A percentile compares a stretch with the other conserved stretches of the same genome.
phyloP scores from a whole-genome alignment of 2,329 filamentous ascomycete species.

The Aplosporella prunicola region DNA sequence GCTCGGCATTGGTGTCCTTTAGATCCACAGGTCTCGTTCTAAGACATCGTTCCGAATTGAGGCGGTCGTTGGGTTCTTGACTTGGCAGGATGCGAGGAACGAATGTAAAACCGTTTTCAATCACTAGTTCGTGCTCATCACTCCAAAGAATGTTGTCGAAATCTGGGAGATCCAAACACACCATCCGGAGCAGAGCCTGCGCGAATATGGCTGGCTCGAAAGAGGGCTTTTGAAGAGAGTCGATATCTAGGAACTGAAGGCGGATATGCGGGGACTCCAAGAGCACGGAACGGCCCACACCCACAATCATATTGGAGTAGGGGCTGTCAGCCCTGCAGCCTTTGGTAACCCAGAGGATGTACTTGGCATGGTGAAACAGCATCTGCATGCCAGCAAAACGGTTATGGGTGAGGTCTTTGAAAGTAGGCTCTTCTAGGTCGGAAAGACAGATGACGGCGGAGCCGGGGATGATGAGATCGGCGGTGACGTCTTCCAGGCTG shows the following conservation, averaged over 20 bases:
- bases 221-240: neutral
- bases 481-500: neutral
- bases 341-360: conserved; percentile 1
- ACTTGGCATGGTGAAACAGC: neutral
- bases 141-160: conserved; percentile 2
- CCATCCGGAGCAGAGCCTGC: conserved; percentile 1
- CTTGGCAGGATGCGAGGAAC: conserved; percentile 1
- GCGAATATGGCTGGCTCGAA: neutral
- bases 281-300: conserved; percentile 14
- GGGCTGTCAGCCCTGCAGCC: conserved; percentile 1
- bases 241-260: conserved; percentile 17
- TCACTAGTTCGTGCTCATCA: neutral
- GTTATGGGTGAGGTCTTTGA: neutral
- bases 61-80: neutral
- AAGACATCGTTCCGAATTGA: neutral
- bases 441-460: conserved; percentile 2
- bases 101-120: neutral
- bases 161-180: neutral
- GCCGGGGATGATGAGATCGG: neutral
- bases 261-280: conserved; percentile 14
- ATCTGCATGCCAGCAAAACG: neutral
- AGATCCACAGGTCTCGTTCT: neutral
- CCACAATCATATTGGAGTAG: conserved; percentile 3
- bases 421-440: conserved; percentile 3
- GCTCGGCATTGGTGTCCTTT: neutral